Evolutionary conservation across 495 filamentous ascomycete genomes (phyloP).

Genomic region (Penicillium soppii): DNA sequence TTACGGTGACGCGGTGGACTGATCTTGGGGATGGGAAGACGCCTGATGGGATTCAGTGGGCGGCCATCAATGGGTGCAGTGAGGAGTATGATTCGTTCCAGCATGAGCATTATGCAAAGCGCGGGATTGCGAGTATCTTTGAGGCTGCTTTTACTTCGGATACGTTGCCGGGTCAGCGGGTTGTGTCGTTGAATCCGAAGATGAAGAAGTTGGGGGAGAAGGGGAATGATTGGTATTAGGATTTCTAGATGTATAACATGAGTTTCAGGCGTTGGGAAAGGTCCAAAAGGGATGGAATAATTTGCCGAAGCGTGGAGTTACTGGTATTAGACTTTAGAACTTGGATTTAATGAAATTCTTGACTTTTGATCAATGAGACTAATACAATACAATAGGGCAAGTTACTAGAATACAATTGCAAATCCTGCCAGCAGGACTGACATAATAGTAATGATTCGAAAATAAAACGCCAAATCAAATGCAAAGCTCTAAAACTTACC

Average conservation of each 20-base stretch:
- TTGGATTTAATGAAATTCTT: not conserved
- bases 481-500: not conserved
- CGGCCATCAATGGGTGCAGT: slow-evolving; percentile 42
- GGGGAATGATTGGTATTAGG: slow-evolving; percentile 51
- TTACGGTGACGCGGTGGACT: slow-evolving; percentile 60
- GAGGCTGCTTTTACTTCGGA: slow-evolving; percentile 53
- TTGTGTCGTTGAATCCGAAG: slow-evolving; percentile 55
- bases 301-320: not conserved
- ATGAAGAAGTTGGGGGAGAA: slow-evolving; percentile 45
- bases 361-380: no score
- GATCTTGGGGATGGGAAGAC: slow-evolving; percentile 55
- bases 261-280: not conserved
- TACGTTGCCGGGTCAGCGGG: slow-evolving; percentile 53
- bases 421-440: not conserved
- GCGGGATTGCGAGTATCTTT: slow-evolving; percentile 57
- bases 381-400: no score
- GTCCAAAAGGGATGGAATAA: not conserved
- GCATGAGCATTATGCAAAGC: slow-evolving; percentile 38
- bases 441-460: not conserved
- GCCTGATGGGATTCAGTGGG: slow-evolving; percentile 48
- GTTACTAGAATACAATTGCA: no score
- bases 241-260: not conserved
- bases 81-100: slow-evolving; percentile 52
- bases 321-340: not conserved
- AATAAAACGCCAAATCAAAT: not conserved